Evolutionary conservation across 345 rosid genomes (phyloP), one percentile per base, ranked within the genome.

Genomic region (Aquilaria yunnanensis): DNA sequence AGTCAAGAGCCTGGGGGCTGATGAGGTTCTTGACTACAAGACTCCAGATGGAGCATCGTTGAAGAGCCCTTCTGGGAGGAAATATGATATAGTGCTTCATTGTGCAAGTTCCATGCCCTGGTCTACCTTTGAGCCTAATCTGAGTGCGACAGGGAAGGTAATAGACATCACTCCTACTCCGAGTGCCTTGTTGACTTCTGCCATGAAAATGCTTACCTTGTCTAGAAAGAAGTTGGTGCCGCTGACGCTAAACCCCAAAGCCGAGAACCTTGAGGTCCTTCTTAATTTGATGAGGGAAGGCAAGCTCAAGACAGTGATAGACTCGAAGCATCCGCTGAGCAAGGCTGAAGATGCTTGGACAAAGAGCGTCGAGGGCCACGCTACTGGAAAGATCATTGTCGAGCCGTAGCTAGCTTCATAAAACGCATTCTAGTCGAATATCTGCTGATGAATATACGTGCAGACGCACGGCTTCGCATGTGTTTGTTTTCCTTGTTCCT

Each of bases 331-430:
- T 63, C 74, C 84, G 1, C 46, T 87, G 58, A 80, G 79, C 72
- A 79, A 80, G 67, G 94, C 87, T 2, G 91, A 86, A 72, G 91
- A 86, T 14, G 94, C 79, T 41, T 89, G 94, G 96, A 88, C 83
- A 3, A 83, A 74, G 75, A 78, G 83, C 55, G 72, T 85, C 1
- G 81, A 67, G 51, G 87, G 92, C 10, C 90, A 82, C 64, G 92
- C 95, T 43, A 87, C 95, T 7, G 97, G 97, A 12, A 87, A 90
- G 81, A 77, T 90, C 37, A 71, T 89, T 16, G 86, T 85, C 47
- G 89, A 89, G 81, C 85, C 79, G 0, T 78, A 68, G 60, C 30
- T 78, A 68, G 60, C 30, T 60, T 29, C 9, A 67, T 31, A 51
- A 12, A 47, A 23, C 4, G 7, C 5, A 37, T 2, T 37, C 8